Base-by-base conservation (phyloP, 148 eudicot species). In the Rheum nobile region DNA sequence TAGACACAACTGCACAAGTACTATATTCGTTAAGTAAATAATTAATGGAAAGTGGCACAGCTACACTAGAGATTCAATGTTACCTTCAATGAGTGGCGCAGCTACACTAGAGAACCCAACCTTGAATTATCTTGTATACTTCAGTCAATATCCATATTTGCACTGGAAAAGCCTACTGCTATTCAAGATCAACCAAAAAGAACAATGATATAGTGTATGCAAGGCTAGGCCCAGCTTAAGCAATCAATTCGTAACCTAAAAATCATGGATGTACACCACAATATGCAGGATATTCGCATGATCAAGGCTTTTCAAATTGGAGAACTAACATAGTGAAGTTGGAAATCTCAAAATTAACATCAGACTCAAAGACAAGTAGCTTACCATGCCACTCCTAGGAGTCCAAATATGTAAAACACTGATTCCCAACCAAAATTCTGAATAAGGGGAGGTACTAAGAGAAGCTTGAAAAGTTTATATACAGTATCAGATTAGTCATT, bases 351-450 rank as follows among this genome's bases (percentile, higher is more conserved):
- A 54, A 69, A 31, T 22, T 11, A 69, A 37, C 38, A 34, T 48
- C 69, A 48, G 76, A 76, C 32, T 76, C 8, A 39, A 61, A 16
- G 63, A 67, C 22, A 34, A 82, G 67, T 43, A 22, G 70, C 99
- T 92, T 82, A 96, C 99, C 99, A 96, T 72, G 84, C 90, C 75
- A 96, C 73, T 67, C 99, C 99, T 38, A 89, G 71, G 43, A 84
- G 67, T 76, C 99, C 97, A 79, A 96, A 95, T 48, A 96, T 14
- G 86, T 90, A 92, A 79, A 96, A 96, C 44, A 96, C 99, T 54
- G 94, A 96, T 83, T 82, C 99, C 99, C 99, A 96, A 75, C 99
- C 97, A 81, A 87, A 88, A 80, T 79, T 87, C 77, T 92, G 88
- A 76, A 96, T 96, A 22, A 96, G 86, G 17, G 94, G 87, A 80